These are phyloP conservation scores for Sophora flavescens DNA, from an alignment of 306 rosid species.

Conservation along the genomic window DNA sequence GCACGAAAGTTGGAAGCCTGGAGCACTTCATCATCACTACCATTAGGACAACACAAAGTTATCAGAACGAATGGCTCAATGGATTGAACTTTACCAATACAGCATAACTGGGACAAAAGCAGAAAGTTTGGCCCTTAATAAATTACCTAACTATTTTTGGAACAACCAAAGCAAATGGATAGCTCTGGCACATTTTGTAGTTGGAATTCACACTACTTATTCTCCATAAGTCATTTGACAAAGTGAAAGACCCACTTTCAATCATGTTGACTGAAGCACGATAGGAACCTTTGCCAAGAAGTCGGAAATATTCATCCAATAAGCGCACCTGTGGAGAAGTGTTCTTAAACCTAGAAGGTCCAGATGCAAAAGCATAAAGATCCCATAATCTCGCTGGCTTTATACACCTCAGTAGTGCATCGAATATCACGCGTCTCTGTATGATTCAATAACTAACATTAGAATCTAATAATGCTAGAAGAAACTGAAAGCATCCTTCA, in stretches of 20 bases:
- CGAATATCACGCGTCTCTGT: conserved; percentile 79
- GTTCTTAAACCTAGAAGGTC: conserved; percentile 77
- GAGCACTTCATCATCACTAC: conserved; percentile 89
- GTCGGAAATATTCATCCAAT: conserved; percentile 91
- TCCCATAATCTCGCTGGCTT: conserved; percentile 83
- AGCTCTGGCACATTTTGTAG: conserved; percentile 81
- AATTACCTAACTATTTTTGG: conserved; percentile 80
- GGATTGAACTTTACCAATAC: conserved; percentile 39
- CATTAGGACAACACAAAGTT: conserved; percentile 46
- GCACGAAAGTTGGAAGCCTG: conserved; percentile 90
- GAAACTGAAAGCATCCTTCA: conserved; percentile 42
- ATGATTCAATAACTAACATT: conserved; percentile 51
- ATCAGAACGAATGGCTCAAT: conserved; percentile 35
- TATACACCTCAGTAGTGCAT: conserved; percentile 68
- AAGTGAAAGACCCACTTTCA: conserved; percentile 78
- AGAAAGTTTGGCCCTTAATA: conserved; percentile 43
- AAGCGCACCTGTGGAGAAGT: conserved; percentile 81
- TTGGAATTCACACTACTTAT: conserved; percentile 78
- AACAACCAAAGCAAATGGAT: conserved; percentile 94
- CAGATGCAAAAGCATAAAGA: conserved; percentile 80
- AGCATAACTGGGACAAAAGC: conserved; percentile 27
- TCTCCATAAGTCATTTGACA: conserved; percentile 89
- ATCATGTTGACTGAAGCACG: conserved; percentile 68
- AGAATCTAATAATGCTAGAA: conserved; percentile 46
- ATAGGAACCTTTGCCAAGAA: conserved; percentile 72